Base-by-base conservation (phyloP, 257 asterid species). In the Henckelia pumila region DNA sequence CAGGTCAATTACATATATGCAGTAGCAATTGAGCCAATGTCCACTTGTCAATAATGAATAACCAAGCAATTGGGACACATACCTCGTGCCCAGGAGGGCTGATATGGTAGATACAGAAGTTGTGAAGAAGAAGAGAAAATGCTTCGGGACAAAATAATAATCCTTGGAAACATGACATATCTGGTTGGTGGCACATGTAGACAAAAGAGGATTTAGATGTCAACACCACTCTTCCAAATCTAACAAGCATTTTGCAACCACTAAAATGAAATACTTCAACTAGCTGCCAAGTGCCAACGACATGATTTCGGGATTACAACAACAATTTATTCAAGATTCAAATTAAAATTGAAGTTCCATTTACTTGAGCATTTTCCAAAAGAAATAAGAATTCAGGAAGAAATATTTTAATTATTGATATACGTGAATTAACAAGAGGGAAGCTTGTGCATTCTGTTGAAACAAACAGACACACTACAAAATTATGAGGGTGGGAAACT, bases 61-160 rank as follows among this genome's bases (percentile, higher is more conserved):
- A 55, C 19, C 63, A 57, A 70, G 69, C 47, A 60, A 73, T 55
- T 30, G 66, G 52, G 71, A 62, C 21, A 73, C 87, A 11, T 64
- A 88, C 95, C 95, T 88, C 92, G 59, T 85, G 95, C 32, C 95
- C 95, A 1, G 92, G 95, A 57, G 95, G 90, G 57, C 79, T 81
- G 72, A 88, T 77, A 76, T 88, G 92, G 73, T 88, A 88, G 68
- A 88, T 81, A 69, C 92, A 88, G 64, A 88, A 88, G 81, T 88
- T 88, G 80, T 88, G 92, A 68, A 88, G 82, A 72, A 88, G 81
- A 76, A 85, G 82, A 64, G 92, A 82, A 73, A 80, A 82, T 65
- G 92, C 87, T 53, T 88, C 92, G 63, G 85, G 95, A 74, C 87
- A 82, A 76, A 62, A 68, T 80, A 88, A 84, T 57, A 88, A 72